phyloP scores from a whole-genome alignment of 441 rosid genomes.

The Erodium trifolium region DNA sequence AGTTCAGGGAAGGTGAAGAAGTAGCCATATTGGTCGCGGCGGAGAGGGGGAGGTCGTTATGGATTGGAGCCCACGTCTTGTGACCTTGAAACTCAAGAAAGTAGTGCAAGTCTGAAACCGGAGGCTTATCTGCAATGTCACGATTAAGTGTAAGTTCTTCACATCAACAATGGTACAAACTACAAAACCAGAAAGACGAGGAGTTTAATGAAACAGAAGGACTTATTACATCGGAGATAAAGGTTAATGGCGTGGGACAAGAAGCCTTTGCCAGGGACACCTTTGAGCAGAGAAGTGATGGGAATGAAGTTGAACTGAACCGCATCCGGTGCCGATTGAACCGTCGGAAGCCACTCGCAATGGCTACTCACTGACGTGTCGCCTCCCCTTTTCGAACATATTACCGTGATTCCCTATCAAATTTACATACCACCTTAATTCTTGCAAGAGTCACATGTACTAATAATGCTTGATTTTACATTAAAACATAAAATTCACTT shows the following conservation, averaged over 20 bases:
- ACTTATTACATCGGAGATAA: conserved; percentile 80
- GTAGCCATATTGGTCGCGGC: conserved; percentile 54
- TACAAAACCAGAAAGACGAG: not conserved
- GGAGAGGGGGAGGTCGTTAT: conserved; percentile 76
- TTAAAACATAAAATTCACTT: conserved; percentile 21
- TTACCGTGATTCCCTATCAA: conserved; percentile 70
- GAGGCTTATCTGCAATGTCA: conserved; percentile 67
- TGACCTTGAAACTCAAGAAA: conserved; percentile 72
- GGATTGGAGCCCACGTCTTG: conserved; percentile 82
- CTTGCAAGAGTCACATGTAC: too few species aligned
- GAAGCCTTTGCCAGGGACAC: conserved; percentile 71
- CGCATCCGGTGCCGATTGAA: conserved; percentile 62
- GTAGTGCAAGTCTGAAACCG: conserved; percentile 49
- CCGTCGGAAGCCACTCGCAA: conserved; percentile 84
- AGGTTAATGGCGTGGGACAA: conserved; percentile 89
- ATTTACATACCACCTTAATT: not conserved
- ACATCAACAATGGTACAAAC: not conserved
- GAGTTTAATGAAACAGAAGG: not conserved
- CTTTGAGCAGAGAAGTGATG: conserved; percentile 73
- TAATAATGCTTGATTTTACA: too few species aligned
- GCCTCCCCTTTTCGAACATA: conserved; percentile 68
- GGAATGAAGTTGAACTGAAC: conserved; percentile 64
- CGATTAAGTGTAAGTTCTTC: too few species aligned
- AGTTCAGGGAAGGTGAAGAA: conserved; percentile 51
- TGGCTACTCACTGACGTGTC: conserved; percentile 42